Evolutionary conservation across 768 basidiomycete genomes (phyloP).

Genomic region (Suillus subaureus): DNA sequence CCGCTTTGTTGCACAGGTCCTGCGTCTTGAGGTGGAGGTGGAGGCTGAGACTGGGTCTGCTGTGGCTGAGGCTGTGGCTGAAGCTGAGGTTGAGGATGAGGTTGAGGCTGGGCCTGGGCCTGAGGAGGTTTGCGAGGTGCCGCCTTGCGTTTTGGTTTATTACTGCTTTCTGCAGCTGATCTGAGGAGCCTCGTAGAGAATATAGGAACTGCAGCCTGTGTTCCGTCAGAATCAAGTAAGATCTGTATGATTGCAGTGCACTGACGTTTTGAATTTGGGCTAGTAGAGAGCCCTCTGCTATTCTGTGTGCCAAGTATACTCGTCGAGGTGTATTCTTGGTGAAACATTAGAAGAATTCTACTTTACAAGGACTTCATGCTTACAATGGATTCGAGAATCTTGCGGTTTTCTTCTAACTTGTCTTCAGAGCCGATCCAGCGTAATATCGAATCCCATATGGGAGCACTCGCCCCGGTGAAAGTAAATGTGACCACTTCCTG

Average conservation of each 20-base stretch:
- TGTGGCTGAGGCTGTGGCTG: background rate
- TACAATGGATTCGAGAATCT: conserved; percentile 50
- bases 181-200: conserved; percentile 62
- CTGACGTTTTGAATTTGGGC: conserved; percentile 62
- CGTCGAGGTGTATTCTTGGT: conserved; percentile 45
- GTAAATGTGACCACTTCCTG: conserved; percentile 47
- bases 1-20: conserved; percentile 17
- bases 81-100: background rate
- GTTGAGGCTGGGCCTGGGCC: background rate
- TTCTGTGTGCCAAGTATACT: conserved; percentile 56
- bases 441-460: conserved; percentile 59
- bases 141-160: conserved; percentile 38
- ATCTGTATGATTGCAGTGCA: conserved; percentile 1
- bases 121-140: conserved; percentile 31
- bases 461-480: conserved; percentile 48
- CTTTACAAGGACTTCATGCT: background rate
- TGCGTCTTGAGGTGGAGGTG: background rate
- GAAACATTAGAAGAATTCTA: conserved; percentile 5
- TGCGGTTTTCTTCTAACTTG: conserved; percentile 51
- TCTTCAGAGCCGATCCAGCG: conserved; percentile 64
- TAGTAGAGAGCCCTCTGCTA: conserved; percentile 57
- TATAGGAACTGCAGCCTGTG: conserved; percentile 46
- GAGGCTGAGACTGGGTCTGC: background rate
- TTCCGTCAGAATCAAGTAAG: background rate
- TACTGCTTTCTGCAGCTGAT: conserved; percentile 42